Evolutionary conservation across 139 green algal species (phyloP).

Genomic region (Zygnema circumcarinatum): DNA sequence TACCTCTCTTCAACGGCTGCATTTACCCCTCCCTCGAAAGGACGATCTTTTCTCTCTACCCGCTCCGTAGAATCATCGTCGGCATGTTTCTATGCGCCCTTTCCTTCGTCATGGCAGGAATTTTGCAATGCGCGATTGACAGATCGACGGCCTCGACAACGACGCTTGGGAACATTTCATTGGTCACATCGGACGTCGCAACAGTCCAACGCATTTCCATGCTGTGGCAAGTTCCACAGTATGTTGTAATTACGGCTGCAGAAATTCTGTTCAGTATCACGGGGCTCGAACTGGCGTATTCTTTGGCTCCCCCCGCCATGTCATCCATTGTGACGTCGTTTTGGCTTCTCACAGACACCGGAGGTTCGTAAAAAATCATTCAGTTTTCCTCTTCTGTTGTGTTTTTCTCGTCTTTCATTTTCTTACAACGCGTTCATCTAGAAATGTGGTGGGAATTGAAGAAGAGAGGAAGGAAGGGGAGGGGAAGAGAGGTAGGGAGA

Average conservation of each 20-base stretch:
- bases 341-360: constrained; percentile 48
- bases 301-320: constrained; percentile 59
- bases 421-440: no score
- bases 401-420: no score
- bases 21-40: constrained; percentile 57
- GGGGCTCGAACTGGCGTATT: constrained; percentile 63
- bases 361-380: no score
- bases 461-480: no score
- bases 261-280: constrained; percentile 65
- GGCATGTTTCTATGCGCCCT: constrained; percentile 57
- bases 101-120: constrained; percentile 55
- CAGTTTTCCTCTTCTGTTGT: no score
- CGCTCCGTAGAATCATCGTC: constrained; percentile 53
- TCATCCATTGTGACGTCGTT: constrained; percentile 35
- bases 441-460: no score
- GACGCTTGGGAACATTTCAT: background rate
- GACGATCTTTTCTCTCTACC: constrained; percentile 18
- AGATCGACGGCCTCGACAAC: background rate
- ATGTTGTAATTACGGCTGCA: constrained; percentile 56
- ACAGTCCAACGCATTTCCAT: constrained; percentile 29
- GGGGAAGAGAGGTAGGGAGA: no score
- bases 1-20: constrained; percentile 60
- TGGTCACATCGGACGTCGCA: background rate
- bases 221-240: constrained; percentile 63
- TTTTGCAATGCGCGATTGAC: constrained; percentile 50